phyloP scores from a whole-genome alignment of 164 flowering plant species.

The Vitis cinerea region DNA sequence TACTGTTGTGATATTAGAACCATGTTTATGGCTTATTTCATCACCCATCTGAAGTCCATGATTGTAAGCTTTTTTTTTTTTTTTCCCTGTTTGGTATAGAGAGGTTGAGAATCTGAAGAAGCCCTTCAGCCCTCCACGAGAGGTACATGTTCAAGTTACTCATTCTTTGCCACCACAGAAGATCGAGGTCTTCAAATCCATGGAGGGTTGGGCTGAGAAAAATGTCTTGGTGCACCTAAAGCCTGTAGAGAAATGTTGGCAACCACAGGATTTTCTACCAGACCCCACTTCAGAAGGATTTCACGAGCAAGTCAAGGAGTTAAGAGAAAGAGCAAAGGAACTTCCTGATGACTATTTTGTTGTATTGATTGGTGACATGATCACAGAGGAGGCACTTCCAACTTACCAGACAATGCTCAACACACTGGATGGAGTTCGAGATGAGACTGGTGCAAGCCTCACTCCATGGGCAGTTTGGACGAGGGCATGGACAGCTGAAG shows the following conservation, averaged over 20 bases:
- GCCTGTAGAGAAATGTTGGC: conserved; percentile 59
- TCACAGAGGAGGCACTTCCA: conserved; percentile 62
- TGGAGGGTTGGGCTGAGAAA: conserved; percentile 37
- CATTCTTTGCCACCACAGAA: conserved; percentile 36
- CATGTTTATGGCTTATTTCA: background rate
- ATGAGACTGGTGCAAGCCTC: conserved; percentile 51
- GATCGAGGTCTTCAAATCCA: conserved; percentile 29
- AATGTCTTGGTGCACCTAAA: conserved; percentile 41
- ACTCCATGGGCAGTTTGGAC: conserved; percentile 58
- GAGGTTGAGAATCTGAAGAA: conserved; percentile 20
- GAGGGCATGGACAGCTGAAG: conserved; percentile 63
- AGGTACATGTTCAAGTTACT: conserved; percentile 23
- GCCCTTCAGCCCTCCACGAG: conserved; percentile 20
- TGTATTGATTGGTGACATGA: conserved; percentile 49
- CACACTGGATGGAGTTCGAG: conserved; percentile 46
- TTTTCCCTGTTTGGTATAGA: conserved; percentile 4
- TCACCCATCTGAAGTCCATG: background rate
- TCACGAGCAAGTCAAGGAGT: conserved; percentile 42
- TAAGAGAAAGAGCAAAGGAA: conserved; percentile 36
- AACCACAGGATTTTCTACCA: conserved; percentile 53
- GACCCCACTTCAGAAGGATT: conserved; percentile 44
- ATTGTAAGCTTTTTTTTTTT: background rate
- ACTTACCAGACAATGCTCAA: conserved; percentile 60
- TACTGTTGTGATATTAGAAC: background rate
- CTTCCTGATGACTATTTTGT: conserved; percentile 46